Base-by-base conservation (phyloP, 139 green algal genomes). In the Volvox africanus region DNA sequence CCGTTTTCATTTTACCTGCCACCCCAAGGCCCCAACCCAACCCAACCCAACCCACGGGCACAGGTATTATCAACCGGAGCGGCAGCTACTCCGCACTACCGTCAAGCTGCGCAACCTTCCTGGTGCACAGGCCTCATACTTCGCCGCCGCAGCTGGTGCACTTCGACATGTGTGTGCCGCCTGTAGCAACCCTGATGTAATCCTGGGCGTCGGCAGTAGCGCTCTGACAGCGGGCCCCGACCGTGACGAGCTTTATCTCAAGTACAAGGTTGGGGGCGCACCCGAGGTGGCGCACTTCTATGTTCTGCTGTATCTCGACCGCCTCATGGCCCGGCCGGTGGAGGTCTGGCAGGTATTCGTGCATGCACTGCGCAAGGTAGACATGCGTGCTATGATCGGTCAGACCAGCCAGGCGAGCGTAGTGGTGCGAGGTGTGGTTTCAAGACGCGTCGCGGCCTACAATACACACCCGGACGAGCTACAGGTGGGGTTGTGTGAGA, bases 301-400 rank as follows among this genome's bases (percentile, higher is more conserved):
- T 80, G 86, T 96, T 86, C 82, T 94, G 82, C 76, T 96, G 16
- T 97, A 96, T 91, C 37, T 75, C 37, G 95, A 97, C 92, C 88
- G 86, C 11, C 91, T 92, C 30, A 91, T 95, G 85, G 91, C 92
- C 21, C 80, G 89, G 36, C 94, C 94, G 18, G 61, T 95, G 68
- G 95, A 95, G 76, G 92, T 95, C 21, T 97, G 95, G 88, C 92
- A 95, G 92, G 93, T 96, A 75, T 97, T 94, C 89, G 85, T 94
- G 88, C 95, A 97, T 79, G 79, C 89, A 17, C 91, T 96, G 82
- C 88, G 88, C n/a, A 95, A 94, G 89, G 93, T 95, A 71, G 94
- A 97, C 89, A 95, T 97, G 93, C 89, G 93, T 5, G 93, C 94
- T 33, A 80, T 94, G 77, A 92, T 96, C 22, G 95, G 95, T 0